Conservation (phyloP, 805 yeast species). For the Saccharomycopsis selenospora region DNA sequence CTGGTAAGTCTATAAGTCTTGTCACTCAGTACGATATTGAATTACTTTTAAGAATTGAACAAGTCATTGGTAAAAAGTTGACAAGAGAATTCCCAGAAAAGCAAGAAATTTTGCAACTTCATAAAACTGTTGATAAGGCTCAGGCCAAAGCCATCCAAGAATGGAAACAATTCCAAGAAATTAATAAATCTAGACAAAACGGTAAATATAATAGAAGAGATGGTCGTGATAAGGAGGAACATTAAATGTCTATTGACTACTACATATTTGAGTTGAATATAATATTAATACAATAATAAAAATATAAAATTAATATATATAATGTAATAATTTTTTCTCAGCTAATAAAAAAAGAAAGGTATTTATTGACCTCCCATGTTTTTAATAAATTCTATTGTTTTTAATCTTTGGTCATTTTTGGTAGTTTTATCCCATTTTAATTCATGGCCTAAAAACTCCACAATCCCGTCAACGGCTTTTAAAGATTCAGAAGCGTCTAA, state of each 20-base stretch:
- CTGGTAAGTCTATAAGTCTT: conserved; percentile 79
- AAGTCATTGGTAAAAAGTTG: conserved; percentile 73
- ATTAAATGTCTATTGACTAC: too few relatives aligned
- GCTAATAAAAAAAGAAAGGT: not conserved
- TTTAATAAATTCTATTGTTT: conserved; percentile 52
- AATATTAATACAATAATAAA: too few relatives aligned
- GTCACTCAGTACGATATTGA: conserved; percentile 95
- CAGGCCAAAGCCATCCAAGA: conserved; percentile 71
- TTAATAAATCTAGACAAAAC: conserved; percentile 13
- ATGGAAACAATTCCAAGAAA: conserved; percentile 28
- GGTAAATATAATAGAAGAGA: conserved; percentile 12
- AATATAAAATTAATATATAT: too few relatives aligned
- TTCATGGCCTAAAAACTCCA: conserved; percentile 75
- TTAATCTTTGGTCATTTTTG: conserved; percentile 44
- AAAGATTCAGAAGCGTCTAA: conserved; percentile 80
- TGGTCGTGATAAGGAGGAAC: conserved; percentile 12
- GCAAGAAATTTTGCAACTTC: conserved; percentile 67
- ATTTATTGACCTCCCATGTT: conserved; percentile 44
- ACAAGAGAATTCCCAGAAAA: conserved; percentile 78
- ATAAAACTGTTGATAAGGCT: conserved; percentile 86
- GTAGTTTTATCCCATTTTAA: conserved; percentile 62
- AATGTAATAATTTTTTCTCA: too few relatives aligned
- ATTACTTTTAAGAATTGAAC: conserved; percentile 79
- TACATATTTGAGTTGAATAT: too few relatives aligned
- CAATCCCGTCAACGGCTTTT: conserved; percentile 75